Base-by-base conservation (phyloP, 352 stramenopile species). In the Phytopythium aichiense region DNA sequence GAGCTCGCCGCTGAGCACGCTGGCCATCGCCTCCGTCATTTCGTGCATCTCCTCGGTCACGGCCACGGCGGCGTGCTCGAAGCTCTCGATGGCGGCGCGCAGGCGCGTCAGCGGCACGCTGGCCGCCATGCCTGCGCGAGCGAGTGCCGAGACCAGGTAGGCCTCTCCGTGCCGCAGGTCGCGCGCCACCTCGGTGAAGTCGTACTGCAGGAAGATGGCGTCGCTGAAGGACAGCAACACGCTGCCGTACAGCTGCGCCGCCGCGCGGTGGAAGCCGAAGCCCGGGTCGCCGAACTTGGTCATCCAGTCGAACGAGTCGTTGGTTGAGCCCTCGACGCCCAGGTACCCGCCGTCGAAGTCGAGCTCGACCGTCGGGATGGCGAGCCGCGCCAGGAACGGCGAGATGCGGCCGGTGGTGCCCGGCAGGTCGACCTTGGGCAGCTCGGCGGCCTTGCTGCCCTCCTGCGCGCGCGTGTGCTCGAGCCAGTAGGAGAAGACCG, bases 121-220 rank as follows among this genome's bases (percentile, higher is more conserved):
- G 0, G 76, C 52, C 1, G 64, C 45, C 30, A 83, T 48, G n/a
- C 67, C 66, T 31, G 74, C 60, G 13, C 64, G 73, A 40, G 45
- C 53, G n/a, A 94, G 61, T 7, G 77, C 81, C 31, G 73, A 59
- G 4, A 71, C 55, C 8, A 94, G 51, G 40, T 89, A 79, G 31
- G 72, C 66, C 49, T 94, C 77, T 16, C 81, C 85, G 37, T 76
- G 66, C 13, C 83, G 83, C 25, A 94, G 58, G 33, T 92, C 81
- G 7, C 83, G 81, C 4, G 85, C 84, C 20, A 92, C 68, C 58
- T 92, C 85, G 0, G 74, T 88, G 64, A 94, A 94, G 63, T 94
- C 85, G 67, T 94, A 94, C 66, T 88, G 85, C 18, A 94, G 38
- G 45, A 94, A 94, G n/a, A 92, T 74, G 2, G 83, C 67, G 64